These are phyloP conservation scores for Pichia kudriavzevii DNA, from an alignment of 1,139 yeast genomes.

Conservation along the genomic window DNA sequence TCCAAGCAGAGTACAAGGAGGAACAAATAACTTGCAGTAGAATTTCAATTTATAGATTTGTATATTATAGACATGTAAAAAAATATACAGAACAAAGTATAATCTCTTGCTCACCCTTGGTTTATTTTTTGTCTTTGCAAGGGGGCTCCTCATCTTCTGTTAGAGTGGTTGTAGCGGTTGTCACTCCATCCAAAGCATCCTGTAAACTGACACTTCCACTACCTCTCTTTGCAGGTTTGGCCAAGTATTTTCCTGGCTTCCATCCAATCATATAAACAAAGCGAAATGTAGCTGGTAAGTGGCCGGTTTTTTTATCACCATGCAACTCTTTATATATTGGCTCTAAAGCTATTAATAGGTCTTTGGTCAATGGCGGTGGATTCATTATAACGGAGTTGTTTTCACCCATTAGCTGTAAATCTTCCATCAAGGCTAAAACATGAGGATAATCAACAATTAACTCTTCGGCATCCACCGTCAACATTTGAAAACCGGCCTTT, in stretches of 20 bases:
- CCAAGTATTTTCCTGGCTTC: constrained; percentile 63
- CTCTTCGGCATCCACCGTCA: constrained; percentile 82
- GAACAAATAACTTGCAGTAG: no score
- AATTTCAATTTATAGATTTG: no score
- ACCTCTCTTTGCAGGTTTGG: constrained; percentile 69
- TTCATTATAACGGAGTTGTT: constrained; percentile 61
- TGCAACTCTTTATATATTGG: constrained; percentile 68
- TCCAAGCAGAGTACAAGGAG: background rate
- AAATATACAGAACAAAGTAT: background rate
- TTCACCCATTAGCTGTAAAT: constrained; percentile 79
- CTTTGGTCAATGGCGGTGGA: constrained; percentile 51
- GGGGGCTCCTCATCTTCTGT: constrained; percentile 15
- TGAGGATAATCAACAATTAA: constrained; percentile 79
- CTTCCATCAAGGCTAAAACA: constrained; percentile 57
- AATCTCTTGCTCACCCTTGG: background rate
- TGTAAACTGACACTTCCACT: constrained; percentile 60
- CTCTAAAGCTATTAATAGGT: constrained; percentile 64
- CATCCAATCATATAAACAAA: constrained; percentile 83
- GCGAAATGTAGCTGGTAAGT: constrained; percentile 60
- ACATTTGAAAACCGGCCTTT: constrained; percentile 68
- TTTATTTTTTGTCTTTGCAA: constrained; percentile 1
- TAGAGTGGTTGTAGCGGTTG: constrained; percentile 13
- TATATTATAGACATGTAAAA: constrained; percentile 2
- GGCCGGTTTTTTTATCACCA: constrained; percentile 44
- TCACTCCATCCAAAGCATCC: constrained; percentile 39